Evolutionary conservation across 2,329 filamentous ascomycete species (phyloP), one percentile per base, ranked within the genome.

Genomic region (Colletotrichum neosansevieriae): DNA sequence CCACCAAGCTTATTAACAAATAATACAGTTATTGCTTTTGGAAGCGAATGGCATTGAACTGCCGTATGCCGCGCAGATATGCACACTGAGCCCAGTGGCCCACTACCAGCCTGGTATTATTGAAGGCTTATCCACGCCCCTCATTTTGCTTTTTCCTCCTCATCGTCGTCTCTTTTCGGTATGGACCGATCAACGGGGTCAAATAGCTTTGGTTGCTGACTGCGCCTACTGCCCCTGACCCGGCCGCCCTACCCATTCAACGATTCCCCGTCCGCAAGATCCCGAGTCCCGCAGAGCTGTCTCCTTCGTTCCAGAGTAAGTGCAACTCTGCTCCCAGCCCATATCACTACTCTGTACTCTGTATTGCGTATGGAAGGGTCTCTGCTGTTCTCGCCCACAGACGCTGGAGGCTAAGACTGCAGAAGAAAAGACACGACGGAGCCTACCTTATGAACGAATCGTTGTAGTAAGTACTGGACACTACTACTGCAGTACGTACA

Each of bases 181-280:
- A 49, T 56, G 54, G 65, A 56, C 65, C 65, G 49, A 65, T 50
- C 24, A 65, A 50, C 40, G 54, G 65, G 42, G 47, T 34, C 47
- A 17, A 10, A 62, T 38, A 15, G 36, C 10, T 11, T 38, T 38
- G 49, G 24, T 51, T 29, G 49, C 42, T 61, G 56, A 47, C 54
- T 61, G 49, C 54, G 51, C 29, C 58, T 51, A 36, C 59, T 6
- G 64, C 62, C 62, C 57, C 64, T 64, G 60, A 67, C 64, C 60
- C 13, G 36, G 64, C 60, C n/a, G 45, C 60, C 58, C 38, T 67
- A 63, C 36, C n/a, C 19, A 50, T 45, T 45, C 4, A 47, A 34
- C 13, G 29, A n/a, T 57, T 24, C 36, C 53, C 53, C 53, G 38
- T 57, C 58, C 54, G 65, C 56, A 42, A 65, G 36, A 38, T 56